Base-by-base conservation (phyloP, 2,329 filamentous ascomycete genomes). In the Botrytis paeoniae region DNA sequence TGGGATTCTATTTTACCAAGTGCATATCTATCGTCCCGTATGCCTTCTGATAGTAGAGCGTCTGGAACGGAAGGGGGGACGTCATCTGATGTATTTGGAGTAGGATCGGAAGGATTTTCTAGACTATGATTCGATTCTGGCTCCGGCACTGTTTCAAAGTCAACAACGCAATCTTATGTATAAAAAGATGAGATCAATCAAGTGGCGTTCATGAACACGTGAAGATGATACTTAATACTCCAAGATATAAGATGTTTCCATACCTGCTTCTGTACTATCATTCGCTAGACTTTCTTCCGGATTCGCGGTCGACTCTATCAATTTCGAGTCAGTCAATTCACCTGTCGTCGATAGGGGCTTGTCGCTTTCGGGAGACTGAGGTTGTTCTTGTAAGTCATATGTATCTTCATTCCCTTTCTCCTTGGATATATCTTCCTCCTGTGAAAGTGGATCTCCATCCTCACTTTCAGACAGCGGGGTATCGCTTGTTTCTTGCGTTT, bases 261-360 rank as follows among this genome's bases (percentile, higher is more conserved):
- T 71, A 71, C 69, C 69, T 71, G 69, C 25, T 51, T 71, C 69
- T 51, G 35, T 32, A 65, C n/a, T 41, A 41, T 65, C 60, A 32
- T 22, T 54, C 10, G 48, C 37, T 41, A n/a, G 35, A 65, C 32
- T 57, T 51, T 32, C 69, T 65, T 41, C 32, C 9, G 43, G 29
- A 22, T n/a, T 63, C 37, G 25, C n/a, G 35, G 22, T 64, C 25
- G 41, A 22, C 18, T 64, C 57, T 39, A 59, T 32, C 35, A 18
- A 69, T 43, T 69, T 72, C 41, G 37, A 69, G 25, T 69, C 48
- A 57, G 48, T 43, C 37, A 51, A 57, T 43, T 69, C 48, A 41
- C 20, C 65, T 41, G n/a, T 57, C 20, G 18, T 29, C 14, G 45
- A 39, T 20, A 18, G 35, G 18, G 65, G 37, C 37, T 43, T 57